phyloP scores from a whole-genome alignment of 129 eudicot genomes.

The Flaveria bidentis region DNA sequence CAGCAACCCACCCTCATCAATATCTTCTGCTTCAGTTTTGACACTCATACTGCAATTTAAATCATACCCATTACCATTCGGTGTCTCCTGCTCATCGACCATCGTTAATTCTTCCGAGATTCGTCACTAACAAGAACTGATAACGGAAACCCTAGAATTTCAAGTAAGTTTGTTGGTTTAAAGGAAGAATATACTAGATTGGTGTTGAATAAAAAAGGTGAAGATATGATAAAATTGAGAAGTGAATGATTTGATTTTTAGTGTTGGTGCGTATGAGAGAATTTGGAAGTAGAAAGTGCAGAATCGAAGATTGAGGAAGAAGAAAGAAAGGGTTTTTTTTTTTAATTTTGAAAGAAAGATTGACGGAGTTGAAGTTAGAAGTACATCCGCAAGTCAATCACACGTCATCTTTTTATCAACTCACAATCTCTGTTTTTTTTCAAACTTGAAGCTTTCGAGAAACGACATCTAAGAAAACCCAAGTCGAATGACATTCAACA shows the following conservation, averaged over 20 bases:
- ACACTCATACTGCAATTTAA: slow-evolving; percentile 23
- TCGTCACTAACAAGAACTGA: background rate
- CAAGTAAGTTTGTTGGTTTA: slow-evolving; percentile 15
- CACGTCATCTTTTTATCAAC: background rate
- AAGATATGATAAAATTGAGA: background rate
- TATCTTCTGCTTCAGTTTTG: slow-evolving; percentile 9
- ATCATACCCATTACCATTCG: slow-evolving; percentile 23
- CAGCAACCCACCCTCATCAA: background rate
- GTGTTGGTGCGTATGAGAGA: background rate
- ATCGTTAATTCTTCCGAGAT: slow-evolving; percentile 7
- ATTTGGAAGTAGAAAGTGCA: background rate
- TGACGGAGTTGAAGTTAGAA: background rate
- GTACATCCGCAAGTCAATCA: background rate
- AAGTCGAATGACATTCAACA: too few species aligned
- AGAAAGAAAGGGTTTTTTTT: background rate
- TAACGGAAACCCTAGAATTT: slow-evolving; percentile 23
- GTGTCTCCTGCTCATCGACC: slow-evolving; percentile 23
- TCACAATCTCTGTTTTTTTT: background rate
- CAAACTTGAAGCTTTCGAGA: too few species aligned
- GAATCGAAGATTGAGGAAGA: background rate
- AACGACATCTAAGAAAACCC: too few species aligned
- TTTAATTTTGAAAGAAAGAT: background rate
- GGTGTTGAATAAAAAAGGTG: background rate
- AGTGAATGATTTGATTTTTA: too few species aligned
- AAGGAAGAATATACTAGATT: background rate